Conservation (phyloP, 1,284 basidiomycete genomes). For the Leccinum pachyderme region DNA sequence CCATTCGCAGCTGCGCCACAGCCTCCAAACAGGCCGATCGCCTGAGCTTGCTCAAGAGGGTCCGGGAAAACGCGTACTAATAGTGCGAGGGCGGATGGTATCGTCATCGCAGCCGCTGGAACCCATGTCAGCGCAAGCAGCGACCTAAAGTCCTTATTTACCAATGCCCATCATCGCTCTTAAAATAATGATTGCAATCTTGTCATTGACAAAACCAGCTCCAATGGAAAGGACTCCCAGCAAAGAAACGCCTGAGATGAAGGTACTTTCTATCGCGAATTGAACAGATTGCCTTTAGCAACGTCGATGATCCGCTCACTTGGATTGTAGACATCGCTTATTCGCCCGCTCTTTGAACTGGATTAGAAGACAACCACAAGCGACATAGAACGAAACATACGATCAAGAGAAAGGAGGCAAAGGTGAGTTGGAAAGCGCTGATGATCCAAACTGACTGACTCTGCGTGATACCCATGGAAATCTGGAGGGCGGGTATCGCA, state of each 20-base stretch:
- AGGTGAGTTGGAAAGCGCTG: constrained; percentile 42
- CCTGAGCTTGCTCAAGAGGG: constrained; percentile 43
- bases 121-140: constrained; percentile 2
- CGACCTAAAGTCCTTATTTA: neutral
- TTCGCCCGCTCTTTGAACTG: constrained; percentile 29
- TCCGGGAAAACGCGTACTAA: constrained; percentile 47
- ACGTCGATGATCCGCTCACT: constrained; percentile 17
- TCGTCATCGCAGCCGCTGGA: constrained; percentile 43
- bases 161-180: constrained; percentile 16
- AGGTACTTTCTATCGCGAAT: constrained; percentile 19
- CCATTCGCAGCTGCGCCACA: constrained; percentile 45
- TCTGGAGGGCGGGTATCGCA: neutral
- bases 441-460: constrained; percentile 41
- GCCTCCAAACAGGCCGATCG: constrained; percentile 45
- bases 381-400: constrained; percentile 25
- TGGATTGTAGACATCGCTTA: constrained; percentile 33
- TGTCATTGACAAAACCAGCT: constrained; percentile 43
- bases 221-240: constrained; percentile 40
- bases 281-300: neutral
- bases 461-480: constrained; percentile 57
- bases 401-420: constrained; percentile 41
- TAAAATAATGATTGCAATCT: constrained; percentile 33
- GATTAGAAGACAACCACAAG: constrained; percentile 20
- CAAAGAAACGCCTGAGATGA: constrained; percentile 32
- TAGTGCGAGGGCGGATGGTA: constrained; percentile 49